Base-by-base conservation (phyloP, 352 stramenopile species). In the Phytophthora citricola region DNA sequence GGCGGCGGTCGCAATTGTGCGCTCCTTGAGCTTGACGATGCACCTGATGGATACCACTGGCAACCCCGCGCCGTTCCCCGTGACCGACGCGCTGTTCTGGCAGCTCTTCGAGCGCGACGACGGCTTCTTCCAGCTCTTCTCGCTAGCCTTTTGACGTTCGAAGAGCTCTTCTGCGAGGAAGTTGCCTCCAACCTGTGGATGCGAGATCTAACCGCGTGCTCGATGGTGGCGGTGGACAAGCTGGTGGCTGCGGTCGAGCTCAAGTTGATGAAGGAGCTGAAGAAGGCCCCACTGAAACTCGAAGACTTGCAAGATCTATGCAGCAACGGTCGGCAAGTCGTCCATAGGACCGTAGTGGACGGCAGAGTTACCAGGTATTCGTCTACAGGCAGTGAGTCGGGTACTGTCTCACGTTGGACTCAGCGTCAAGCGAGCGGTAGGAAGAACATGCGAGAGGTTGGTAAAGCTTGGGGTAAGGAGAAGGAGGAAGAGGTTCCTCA, bases 101-200 rank as follows among this genome's bases (percentile, higher is more conserved):
- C 81, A 90, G 55, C 44, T 92, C 14, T 68, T 92, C 20, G 58
- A 85, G 57, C 55, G 36, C 9, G 79, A 90, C 2, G 47, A 66
- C 52, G 79, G 71, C 31, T 89, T 92, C 55, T 90, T 78, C 34
- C 61, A 73, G 49, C 66, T 90, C 24, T 92, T 91, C 58, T 60
- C 80, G 39, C 69, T 92, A 9, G 69, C 70, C 10, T 85, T 92
- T 52, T 90, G 58, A 71, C 81, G 22, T 90, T 92, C 45, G 83
- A 92, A 51, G 75, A 90, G 66, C 58, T 85, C 10, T 92, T 79
- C 54, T 92, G 81, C 60, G 81, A 90, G 45, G 63, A 80, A 69
- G 70, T 87, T 26, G 73, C 70, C 6, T 27, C 8, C 5, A 69
- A 85, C 14, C 61, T 67, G 15, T 74, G 66, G 46, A 69, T 84